Conservation (phyloP, 1,139 yeast species). For the Zygoascus sp. region DNA sequence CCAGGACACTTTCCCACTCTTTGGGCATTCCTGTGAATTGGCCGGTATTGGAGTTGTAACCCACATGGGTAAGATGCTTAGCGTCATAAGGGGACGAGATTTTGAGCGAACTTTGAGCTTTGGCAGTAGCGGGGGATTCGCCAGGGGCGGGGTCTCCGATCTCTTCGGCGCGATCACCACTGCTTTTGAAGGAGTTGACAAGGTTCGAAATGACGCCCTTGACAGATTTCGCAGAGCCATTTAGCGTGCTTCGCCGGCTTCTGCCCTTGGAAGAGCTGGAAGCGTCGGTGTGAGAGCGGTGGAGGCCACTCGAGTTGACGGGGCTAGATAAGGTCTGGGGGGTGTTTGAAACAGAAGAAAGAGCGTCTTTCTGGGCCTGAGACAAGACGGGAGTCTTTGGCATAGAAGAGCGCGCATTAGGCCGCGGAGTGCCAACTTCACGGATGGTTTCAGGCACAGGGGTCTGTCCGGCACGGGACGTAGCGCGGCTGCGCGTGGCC, state of each 20-base stretch:
- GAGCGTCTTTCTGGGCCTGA: conserved; percentile 11
- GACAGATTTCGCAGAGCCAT: conserved; percentile 37
- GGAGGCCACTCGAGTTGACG: not conserved
- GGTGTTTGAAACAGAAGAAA: conserved; percentile 11
- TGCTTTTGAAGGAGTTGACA: conserved; percentile 43
- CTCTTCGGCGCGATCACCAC: conserved; percentile 19
- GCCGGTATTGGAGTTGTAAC: conserved; percentile 76
- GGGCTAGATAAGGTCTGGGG: conserved; percentile 10
- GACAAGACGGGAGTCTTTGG: conserved; percentile 13
- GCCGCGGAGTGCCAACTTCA: conserved; percentile 9
- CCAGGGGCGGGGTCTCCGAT: not conserved
- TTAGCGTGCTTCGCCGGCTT: conserved; percentile 23
- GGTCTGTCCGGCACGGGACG: conserved; percentile 26
- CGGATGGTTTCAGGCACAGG: conserved; percentile 17
- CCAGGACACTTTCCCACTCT: conserved; percentile 82
- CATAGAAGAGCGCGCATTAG: conserved; percentile 5
- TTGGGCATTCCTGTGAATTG: conserved; percentile 86
- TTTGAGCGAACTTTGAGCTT: conserved; percentile 41
- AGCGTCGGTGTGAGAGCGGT: conserved; percentile 9
- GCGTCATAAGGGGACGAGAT: conserved; percentile 89
- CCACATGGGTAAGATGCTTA: conserved; percentile 90
- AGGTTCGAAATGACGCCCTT: conserved; percentile 49
- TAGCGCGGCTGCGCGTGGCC: conserved; percentile 23
- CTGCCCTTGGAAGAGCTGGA: conserved; percentile 6
- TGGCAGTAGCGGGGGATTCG: not conserved